Base-by-base conservation (phyloP, 345 rosid species). In the Psidium friedrichsthalianum region DNA sequence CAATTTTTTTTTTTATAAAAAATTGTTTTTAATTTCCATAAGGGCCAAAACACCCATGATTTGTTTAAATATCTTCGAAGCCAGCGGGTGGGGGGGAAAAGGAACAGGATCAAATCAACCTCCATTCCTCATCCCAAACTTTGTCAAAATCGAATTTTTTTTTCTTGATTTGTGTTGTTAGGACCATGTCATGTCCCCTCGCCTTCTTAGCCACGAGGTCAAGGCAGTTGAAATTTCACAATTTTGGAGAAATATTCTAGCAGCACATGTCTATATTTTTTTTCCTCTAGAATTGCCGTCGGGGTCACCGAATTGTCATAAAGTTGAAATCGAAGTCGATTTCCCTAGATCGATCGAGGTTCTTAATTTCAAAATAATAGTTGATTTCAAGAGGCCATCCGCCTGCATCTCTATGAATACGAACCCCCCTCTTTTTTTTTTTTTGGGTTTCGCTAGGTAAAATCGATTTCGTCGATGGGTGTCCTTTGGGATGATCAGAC, bases 401-500 rank as follows among this genome's bases (percentile, higher is more conserved):
- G 3, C 16, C 7, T 0, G 44, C 44, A 16, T 64, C 21, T 64
- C 40, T 15, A 29, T 2, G 5, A 64, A 32, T 32, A 64, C 1
- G 1, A 8, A n/a, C n/a, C n/a, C n/a, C n/a, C n/a, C n/a, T n/a
- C n/a, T n/a, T n/a, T n/a, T n/a, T n/a, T n/a, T 3, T 4, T 32
- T 64, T 64, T 3, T 2, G 8, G 3, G 22, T 64, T 64, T 15
- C 0, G 22, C 29, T 4, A 8, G 44, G 24, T 64, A 16, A 32
- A 6, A 8, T 16, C 0, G 44, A 32, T 32, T 4, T 3, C 4
- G 12, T 29, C 0, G 21, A 7, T 3, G 44, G 8, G 4, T 36
- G 16, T 16, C 6, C 11, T 7, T 16, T 5, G 6, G 22, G 0
- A 16, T 0, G 0, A 10, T 16, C 22, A 61, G 15, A 61, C 15